Base-by-base conservation (phyloP, 1,284 basidiomycete genomes). In the Athelia sp. region DNA sequence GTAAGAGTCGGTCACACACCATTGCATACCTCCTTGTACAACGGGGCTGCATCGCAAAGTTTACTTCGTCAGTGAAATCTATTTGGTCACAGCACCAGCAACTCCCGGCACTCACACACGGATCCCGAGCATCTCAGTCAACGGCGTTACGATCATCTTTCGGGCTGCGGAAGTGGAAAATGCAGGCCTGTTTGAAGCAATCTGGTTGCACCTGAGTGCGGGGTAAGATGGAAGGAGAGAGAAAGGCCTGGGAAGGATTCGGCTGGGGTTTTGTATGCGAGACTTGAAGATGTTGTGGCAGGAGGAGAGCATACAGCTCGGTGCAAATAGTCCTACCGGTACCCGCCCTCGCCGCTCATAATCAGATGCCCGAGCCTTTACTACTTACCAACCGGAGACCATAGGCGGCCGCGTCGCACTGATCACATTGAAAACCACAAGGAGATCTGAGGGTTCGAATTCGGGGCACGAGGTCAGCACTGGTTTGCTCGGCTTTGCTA, bases 11-110 rank as follows among this genome's bases (percentile, higher is more conserved):
- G n/a, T n/a, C 4, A 53, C 68, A 46, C 69, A 86, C 87, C 88
- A 92, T 79, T 92, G 90, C 89, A 92, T 92, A 23, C 89, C 89
- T 49, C 87, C 88, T 61, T 89, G 88, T 2, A 88, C 80, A 53
- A 89, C 76, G 43, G 84, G 89, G 45, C 85, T 89, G 40, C 23
- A 40, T n/a, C 18, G 24, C 32, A 32, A 3, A 31, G 22, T 45
- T 34, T 34, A 19, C 4, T 9, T 51, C 18, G 18, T 21, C 21
- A 46, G 3, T 6, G 18, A 26, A 43, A 13, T 29, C 13, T n/a
- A 29, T 4, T 40, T 40, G 36, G 10, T n/a, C n/a, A n/a, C n/a
- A n/a, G n/a, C 36, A 1, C 1, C 19, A 29, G 18, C 1, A 3
- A 8, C 43, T 10, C 23, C 22, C 4, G 14, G n/a, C 23, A 60